Base-by-base conservation (phyloP, 1,284 basidiomycete genomes). In the Ganoderma leucocontextum region DNA sequence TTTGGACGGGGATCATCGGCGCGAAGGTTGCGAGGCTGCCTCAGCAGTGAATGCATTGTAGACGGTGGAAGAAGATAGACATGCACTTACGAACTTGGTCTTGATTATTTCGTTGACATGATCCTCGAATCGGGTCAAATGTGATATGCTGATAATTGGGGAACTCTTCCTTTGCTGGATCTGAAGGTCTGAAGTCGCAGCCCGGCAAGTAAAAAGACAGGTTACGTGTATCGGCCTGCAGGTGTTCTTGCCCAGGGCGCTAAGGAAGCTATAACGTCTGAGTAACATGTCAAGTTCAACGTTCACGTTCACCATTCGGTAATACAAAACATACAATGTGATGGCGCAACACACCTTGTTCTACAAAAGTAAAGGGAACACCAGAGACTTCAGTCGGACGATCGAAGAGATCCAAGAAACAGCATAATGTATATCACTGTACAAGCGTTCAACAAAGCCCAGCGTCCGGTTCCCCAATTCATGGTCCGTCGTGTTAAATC, bases 1-100 rank as follows among this genome's bases (percentile, higher is more conserved):
- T 70, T 2, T 66, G 68, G 68, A 53, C 66, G 49, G 60, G 65
- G 22, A 47, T 70, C 35, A 36, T 44, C 5, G 38, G 60, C 36
- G 49, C 60, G 38, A 70, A 64, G 53, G 62, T 52, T 29, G 49
- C 33, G 25, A 25, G 52, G 12, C 4, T 15, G 29, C 25, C 12
- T 9, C 25, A 47, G 25, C 4, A 61, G 41, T 61, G 41, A 29
- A 9, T 4, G 19, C 25, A 4, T 4, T 22, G 44, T 47, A 47
- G n/a, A 22, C 10, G 10, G 12, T 15, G 4, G 12, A 17, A 41
- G 44, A 47, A 9, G 10, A 22, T 47, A n/a, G n/a, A 17, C n/a
- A 7, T 22, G 44, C 22, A 47, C 44, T 47, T 47, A 47, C 44
- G n/a, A 8, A 9, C 9, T 22, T 47, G 44, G 44, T 9, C n/a